These are phyloP conservation scores for Ceratobasidium sp. DNA, from an alignment of 1,284 basidiomycete genomes.

Conservation along the genomic window DNA sequence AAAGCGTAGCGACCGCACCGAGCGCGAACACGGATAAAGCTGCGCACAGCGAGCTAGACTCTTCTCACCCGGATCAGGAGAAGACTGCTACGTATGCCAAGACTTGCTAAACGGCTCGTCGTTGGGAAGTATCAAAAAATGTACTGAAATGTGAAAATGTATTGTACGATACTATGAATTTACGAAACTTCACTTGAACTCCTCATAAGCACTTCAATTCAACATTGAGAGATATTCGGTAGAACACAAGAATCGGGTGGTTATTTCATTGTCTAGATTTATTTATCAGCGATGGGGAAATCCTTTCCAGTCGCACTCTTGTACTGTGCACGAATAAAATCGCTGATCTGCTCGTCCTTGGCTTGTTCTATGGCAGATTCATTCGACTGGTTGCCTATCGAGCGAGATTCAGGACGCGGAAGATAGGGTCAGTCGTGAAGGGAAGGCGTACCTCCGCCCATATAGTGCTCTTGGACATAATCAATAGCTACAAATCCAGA, in stretches of 20 bases:
- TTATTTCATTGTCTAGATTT: neutral
- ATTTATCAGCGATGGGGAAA: slow-evolving; percentile 44
- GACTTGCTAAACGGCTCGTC: slow-evolving; percentile 8
- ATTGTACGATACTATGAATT: neutral
- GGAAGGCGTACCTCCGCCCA: slow-evolving; percentile 39
- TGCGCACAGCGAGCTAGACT: slow-evolving; percentile 25
- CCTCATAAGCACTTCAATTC: too few relatives aligned
- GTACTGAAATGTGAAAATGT: neutral
- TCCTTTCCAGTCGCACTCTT: slow-evolving; percentile 36
- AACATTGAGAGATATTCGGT: too few relatives aligned
- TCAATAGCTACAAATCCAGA: slow-evolving; percentile 43
- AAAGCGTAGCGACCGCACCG: neutral
- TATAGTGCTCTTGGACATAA: slow-evolving; percentile 46
- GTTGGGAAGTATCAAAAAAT: neutral
- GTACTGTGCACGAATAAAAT: slow-evolving; percentile 47
- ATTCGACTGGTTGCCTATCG: slow-evolving; percentile 47
- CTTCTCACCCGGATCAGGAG: slow-evolving; percentile 19
- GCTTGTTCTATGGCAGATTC: slow-evolving; percentile 50
- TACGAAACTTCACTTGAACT: too few relatives aligned
- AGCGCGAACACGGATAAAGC: neutral
- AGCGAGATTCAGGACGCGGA: neutral
- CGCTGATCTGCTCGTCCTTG: slow-evolving; percentile 50
- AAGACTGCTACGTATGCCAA: slow-evolving; percentile 35
- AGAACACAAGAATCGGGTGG: neutral
- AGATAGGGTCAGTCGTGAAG: neutral